phyloP scores from a whole-genome alignment of 2,329 filamentous ascomycete species.

The Beauveria scarabaeidicola region DNA sequence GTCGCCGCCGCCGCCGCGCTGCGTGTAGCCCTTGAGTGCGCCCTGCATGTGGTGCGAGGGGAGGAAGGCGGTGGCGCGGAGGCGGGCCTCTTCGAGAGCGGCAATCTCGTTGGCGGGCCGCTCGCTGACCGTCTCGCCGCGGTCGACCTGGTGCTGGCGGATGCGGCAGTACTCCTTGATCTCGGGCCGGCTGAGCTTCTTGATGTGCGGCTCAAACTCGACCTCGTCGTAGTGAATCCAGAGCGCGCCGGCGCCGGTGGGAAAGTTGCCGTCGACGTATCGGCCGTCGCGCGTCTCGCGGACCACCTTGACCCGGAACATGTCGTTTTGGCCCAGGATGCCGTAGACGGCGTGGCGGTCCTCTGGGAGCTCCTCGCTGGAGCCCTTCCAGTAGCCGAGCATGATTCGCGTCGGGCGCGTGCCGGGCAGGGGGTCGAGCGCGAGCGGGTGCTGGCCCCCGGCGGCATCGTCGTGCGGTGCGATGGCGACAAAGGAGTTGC shows the following conservation, averaged over 20 bases:
- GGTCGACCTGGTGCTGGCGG: conserved; percentile 49
- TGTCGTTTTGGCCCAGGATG: conserved; percentile 53
- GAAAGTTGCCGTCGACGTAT: conserved; percentile 51
- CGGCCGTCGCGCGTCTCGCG: conserved; percentile 53
- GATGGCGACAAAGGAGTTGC: conserved; percentile 2
- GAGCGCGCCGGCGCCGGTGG: conserved; percentile 48
- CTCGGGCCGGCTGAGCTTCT: conserved; percentile 42
- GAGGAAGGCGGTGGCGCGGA: conserved; percentile 27
- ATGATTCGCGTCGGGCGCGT: conserved; percentile 50
- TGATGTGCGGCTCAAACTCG: conserved; percentile 47
- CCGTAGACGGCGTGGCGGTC: conserved; percentile 56
- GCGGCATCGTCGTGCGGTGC: conserved; percentile 4
- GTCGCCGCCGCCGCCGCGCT: not conserved
- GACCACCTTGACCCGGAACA: conserved; percentile 56
- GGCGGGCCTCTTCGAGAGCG: conserved; percentile 43
- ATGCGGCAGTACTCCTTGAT: conserved; percentile 58
- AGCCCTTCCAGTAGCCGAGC: conserved; percentile 51
- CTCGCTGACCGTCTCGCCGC: conserved; percentile 40
- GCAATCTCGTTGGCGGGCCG: conserved; percentile 40
- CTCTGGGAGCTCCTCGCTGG: conserved; percentile 34
- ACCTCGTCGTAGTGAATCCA: conserved; percentile 58
- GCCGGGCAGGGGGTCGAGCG: conserved; percentile 37
- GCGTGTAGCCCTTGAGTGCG: conserved; percentile 13
- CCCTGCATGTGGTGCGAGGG: conserved; percentile 5
- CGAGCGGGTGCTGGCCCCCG: not conserved